Evolutionary conservation across 83 land plant species (phyloP).

Genomic region (Picea engelmannii): DNA sequence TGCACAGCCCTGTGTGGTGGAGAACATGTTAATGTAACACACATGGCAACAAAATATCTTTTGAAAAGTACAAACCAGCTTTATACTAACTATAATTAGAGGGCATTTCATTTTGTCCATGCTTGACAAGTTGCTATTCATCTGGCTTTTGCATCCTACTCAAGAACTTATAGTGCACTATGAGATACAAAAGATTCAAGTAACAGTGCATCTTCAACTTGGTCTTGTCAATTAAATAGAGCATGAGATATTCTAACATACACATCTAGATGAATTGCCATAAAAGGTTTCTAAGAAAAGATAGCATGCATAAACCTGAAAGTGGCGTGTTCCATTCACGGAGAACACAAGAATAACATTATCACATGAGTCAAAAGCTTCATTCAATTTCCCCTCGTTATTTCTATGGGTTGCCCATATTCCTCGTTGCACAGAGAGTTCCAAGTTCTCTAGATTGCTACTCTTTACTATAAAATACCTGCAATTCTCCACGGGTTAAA

Average conservation of each 20-base stretch:
- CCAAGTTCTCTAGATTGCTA: constrained; percentile 31
- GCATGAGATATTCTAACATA: not conserved
- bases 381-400: constrained; percentile 30
- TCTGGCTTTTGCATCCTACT: no score
- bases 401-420: constrained; percentile 33
- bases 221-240: not conserved
- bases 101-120: no score
- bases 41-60: not conserved
- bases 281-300: not conserved
- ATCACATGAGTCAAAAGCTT: constrained; percentile 28
- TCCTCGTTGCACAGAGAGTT: constrained; percentile 28
- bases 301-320: constrained; percentile 19
- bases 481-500: not conserved
- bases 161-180: no score
- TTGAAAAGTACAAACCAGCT: no score
- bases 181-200: not conserved
- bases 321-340: constrained; percentile 31
- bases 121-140: no score
- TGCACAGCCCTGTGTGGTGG: constrained; percentile 38
- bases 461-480: constrained; percentile 34
- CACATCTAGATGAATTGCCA: not conserved
- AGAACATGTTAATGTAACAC: not conserved
- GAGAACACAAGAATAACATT: constrained; percentile 31
- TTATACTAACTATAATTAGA: no score
- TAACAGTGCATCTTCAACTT: not conserved